Base-by-base conservation (phyloP, 805 yeast species). In the Wickerhamiella cacticola region DNA sequence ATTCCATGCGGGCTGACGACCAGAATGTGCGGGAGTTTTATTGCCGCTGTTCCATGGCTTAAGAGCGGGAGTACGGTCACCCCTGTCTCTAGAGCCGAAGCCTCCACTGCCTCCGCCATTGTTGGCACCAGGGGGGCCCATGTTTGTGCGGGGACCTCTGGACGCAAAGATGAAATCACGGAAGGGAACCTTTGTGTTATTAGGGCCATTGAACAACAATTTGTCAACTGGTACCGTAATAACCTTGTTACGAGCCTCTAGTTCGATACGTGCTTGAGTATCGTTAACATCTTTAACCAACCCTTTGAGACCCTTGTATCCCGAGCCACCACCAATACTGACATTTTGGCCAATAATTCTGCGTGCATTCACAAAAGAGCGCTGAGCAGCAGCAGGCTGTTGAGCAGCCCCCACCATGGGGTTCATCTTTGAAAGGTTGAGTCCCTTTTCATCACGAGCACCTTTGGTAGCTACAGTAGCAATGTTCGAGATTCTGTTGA, bases 211-310 rank as follows among this genome's bases (percentile, higher is more conserved):
- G 58, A 86, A 89, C 54, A 85, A 74, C 58, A 92, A 71, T 59
- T 80, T 84, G 28, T 75, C 72, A 60, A 88, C 88, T 57, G 79
- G 80, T 28, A 92, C 83, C 50, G 89, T 84, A 52, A 88, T 78
- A 51, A 82, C 83, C 63, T 89, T 92, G 60, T 80, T 80, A 55
- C 88, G 88, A 23, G 96, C 84, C 64, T 92, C 97, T 54, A 92
- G 73, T 67, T 92, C 98, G 39, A 92, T 84, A 51, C 96, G 76
- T 1, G 96, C 97, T 55, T 74, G 76, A 12, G 82, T 82, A 53
- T 94, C 98, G 57, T 86, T 92, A 8, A 95, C 86, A 61, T 92
- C 97, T 55, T 83, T 82, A 38, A 92, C 85, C 54, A 85, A 82
- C 62, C 98, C 98, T 68, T 81, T 79, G 56, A 86, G 78, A 41